phyloP scores from a whole-genome alignment of 495 filamentous ascomycete species.

The Daldinia bambusicola region DNA sequence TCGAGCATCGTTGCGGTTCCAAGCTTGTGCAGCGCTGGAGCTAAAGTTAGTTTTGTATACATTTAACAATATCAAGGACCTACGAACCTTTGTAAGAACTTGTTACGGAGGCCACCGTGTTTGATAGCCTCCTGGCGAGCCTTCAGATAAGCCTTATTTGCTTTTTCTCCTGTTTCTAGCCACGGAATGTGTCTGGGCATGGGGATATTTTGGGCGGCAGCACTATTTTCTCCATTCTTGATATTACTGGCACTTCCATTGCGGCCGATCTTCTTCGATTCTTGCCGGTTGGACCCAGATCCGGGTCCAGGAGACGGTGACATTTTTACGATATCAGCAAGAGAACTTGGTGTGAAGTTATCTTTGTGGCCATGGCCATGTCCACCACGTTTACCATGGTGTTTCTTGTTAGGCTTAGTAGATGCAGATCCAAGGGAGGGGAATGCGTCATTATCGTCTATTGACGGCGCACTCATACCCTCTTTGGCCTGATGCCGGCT shows the following conservation, averaged over 20 bases:
- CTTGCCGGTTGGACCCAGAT: conserved; percentile 54
- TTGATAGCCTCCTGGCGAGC: conserved; percentile 93
- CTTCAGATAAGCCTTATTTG: conserved; percentile 94
- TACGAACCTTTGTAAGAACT: conserved; percentile 90
- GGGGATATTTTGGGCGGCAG: conserved; percentile 82
- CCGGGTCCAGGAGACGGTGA: conserved; percentile 75
- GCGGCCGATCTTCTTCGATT: conserved; percentile 59
- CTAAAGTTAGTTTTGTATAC: conserved; percentile 40
- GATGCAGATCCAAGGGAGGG: conserved; percentile 87
- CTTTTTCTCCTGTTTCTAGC: conserved; percentile 91
- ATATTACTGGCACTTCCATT: conserved; percentile 65
- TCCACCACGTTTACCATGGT: conserved; percentile 86
- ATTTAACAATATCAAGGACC: not conserved
- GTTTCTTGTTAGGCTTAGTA: conserved; percentile 83
- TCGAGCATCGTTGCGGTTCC: conserved; percentile 97
- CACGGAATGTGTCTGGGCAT: conserved; percentile 93
- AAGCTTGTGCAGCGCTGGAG: conserved; percentile 94
- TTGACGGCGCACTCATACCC: conserved; percentile 74
- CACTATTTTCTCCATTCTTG: conserved; percentile 77
- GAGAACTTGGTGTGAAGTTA: conserved; percentile 73
- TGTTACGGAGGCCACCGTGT: conserved; percentile 94
- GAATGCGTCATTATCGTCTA: conserved; percentile 96
- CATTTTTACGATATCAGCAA: conserved; percentile 96
- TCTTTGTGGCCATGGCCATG: conserved; percentile 79
- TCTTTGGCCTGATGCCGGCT: conserved; percentile 82